Base-by-base conservation (phyloP, 257 asterid species). In the Solanum neorickii region DNA sequence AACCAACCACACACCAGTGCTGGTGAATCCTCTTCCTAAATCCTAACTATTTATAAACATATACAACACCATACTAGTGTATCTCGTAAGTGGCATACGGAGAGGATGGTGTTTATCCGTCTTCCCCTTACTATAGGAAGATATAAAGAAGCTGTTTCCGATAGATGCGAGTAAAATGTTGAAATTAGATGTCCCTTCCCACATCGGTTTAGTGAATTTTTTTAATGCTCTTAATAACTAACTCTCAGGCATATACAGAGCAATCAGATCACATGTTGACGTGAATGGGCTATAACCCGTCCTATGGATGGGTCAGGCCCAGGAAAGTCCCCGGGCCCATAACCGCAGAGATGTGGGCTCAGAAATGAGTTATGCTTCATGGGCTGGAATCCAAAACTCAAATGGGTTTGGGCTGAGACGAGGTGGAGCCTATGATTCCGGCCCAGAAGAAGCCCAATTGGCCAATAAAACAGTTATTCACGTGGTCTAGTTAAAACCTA, bases 221-320 rank as follows among this genome's bases (percentile, higher is more conserved):
- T 39, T 20, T 75, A 2, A 1, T 21, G 3, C 6, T 23, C 11
- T 39, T 21, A n/a, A 12, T 75, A 75, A 1, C 1, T 1, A 13
- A 33, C 5, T 6, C 9, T 20, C 29, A 2, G 0, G 20, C 9
- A 5, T 1, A 0, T 6, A 0, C 2, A 3, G 0, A 9, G 4
- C 29, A 37, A 37, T 12, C 2, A 5, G 21, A 6, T 8, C 83
- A 41, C 56, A 41, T 12, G 12, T 12, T 6, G 56, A 23, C 33
- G 52, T 75, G 21, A 75, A 75, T 75, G 83, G 56, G 56, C 56
- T 25, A 0, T 12, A 11, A 6, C 11, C 2, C 0, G 2, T 11
- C 5, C 13, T 10, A 0, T 18, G 29, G 11, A 21, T 37, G 31
- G 20, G 9, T 9, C 6, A 39, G 29, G 83, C 56, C 82, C 56